Conservation (phyloP, 2,329 filamentous ascomycete species). For the Karstenula rhodostoma region DNA sequence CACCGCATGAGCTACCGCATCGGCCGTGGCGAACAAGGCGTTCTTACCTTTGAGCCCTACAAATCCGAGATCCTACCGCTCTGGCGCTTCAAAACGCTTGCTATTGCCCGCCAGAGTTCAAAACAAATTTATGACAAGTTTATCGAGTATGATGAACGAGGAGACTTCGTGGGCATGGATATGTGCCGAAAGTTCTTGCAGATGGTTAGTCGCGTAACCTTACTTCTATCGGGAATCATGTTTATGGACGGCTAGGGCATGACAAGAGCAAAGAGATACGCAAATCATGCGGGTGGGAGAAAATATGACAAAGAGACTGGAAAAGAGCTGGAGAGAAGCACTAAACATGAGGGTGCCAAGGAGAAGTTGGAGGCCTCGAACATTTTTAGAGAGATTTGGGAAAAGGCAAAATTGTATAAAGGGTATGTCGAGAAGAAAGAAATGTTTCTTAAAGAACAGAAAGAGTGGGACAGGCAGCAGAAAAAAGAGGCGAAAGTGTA, state of each 20-base stretch:
- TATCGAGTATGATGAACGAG: conserved; percentile 57
- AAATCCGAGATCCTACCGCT: conserved; percentile 66
- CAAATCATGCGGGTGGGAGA: conserved; percentile 63
- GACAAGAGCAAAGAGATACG: conserved; percentile 68
- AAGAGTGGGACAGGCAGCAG: conserved; percentile 49
- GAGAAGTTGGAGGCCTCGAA: conserved; percentile 61
- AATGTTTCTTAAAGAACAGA: conserved; percentile 58
- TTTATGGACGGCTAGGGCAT: conserved; percentile 53
- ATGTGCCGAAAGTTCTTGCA: conserved; percentile 71
- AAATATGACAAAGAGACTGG: conserved; percentile 60
- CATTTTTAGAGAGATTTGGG: conserved; percentile 61
- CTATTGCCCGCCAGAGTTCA: conserved; percentile 62
- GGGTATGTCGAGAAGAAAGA: conserved; percentile 57
- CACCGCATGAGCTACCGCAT: conserved; percentile 64
- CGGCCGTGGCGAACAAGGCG: conserved; percentile 67
- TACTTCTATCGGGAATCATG: background rate
- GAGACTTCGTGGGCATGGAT: conserved; percentile 70
- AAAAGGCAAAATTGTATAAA: conserved; percentile 55
- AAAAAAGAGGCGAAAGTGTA: conserved; percentile 19
- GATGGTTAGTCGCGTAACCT: conserved; percentile 54
- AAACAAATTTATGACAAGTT: conserved; percentile 60
- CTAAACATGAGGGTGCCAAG: conserved; percentile 54
- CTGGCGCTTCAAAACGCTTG: conserved; percentile 66
- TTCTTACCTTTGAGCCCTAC: conserved; percentile 70
- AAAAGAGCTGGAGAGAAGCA: conserved; percentile 55